Conservation (phyloP, 164 flowering plant species). For the Stephania cephalantha region DNA sequence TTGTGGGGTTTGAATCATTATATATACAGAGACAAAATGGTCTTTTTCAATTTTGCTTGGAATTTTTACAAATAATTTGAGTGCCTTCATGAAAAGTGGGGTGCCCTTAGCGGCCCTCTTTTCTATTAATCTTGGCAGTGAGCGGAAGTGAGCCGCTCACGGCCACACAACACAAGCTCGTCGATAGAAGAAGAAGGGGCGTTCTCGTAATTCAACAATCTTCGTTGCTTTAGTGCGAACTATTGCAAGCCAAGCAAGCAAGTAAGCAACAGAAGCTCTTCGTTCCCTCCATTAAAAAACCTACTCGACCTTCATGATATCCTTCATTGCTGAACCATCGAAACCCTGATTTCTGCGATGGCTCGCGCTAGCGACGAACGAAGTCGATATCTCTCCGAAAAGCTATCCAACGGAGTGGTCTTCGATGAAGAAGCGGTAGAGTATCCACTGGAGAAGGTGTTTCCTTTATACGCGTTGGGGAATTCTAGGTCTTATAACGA, state of each 20-base stretch:
- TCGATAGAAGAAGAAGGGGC: neutral
- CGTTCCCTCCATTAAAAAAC: neutral
- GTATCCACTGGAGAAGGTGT: constrained; percentile 45
- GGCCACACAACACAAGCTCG: neutral
- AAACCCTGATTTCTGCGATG: constrained; percentile 21
- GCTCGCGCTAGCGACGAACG: constrained; percentile 16
- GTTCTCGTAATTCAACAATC: neutral
- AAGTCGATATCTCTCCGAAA: constrained; percentile 1
- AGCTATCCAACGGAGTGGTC: neutral
- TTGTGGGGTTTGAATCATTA: too few species aligned
- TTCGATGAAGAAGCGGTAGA: constrained; percentile 4
- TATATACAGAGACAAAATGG: too few species aligned
- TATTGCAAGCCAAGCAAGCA: too few species aligned
- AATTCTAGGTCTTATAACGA: constrained; percentile 16
- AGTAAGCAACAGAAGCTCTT: neutral
- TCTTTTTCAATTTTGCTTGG: too few species aligned
- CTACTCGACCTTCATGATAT: neutral
- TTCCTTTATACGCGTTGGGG: constrained; percentile 62
- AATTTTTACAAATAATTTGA: too few species aligned
- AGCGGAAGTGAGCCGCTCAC: neutral
- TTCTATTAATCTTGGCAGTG: too few species aligned
- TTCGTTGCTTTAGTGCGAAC: too few species aligned
- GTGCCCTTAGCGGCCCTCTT: too few species aligned
- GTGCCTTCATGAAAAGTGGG: too few species aligned
- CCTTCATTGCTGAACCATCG: neutral